phyloP scores from a whole-genome alignment of 345 rosid genomes.

The Brassica napus region DNA sequence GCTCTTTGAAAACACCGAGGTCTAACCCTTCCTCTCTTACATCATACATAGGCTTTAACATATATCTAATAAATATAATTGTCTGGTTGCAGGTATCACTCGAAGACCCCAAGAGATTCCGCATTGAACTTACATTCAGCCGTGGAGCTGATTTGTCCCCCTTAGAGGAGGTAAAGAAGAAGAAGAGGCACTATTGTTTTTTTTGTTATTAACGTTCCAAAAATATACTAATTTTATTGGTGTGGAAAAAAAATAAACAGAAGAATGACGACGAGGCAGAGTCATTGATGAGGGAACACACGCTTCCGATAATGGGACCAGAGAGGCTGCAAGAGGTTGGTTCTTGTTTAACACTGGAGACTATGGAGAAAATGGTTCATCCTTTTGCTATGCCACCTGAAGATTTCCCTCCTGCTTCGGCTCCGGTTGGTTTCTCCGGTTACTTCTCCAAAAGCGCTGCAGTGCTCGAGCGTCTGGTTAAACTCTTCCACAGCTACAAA shows the following conservation, averaged over 20 bases:
- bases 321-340: slow-evolving; percentile 96
- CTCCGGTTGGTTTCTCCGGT: slow-evolving; percentile 95
- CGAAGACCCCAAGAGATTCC: slow-evolving; percentile 91
- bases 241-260: slow-evolving; percentile 27
- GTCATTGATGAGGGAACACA: slow-evolving; percentile 90
- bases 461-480: slow-evolving; percentile 79
- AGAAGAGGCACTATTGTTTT: not conserved
- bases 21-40: slow-evolving; percentile 9
- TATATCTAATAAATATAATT: not conserved
- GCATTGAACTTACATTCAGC: slow-evolving; percentile 89
- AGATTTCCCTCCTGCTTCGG: slow-evolving; percentile 92
- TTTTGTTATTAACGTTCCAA: not conserved
- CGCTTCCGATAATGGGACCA: slow-evolving; percentile 95
- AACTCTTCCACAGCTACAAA: slow-evolving; percentile 74
- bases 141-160: slow-evolving; percentile 99
- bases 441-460: slow-evolving; percentile 93
- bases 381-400: slow-evolving; percentile 98
- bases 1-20: slow-evolving; percentile 89
- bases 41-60: not conserved
- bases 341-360: slow-evolving; percentile 82
- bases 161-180: slow-evolving; percentile 56
- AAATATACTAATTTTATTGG: not conserved
- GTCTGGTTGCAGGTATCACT: slow-evolving; percentile 50
- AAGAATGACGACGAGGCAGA: slow-evolving; percentile 69
- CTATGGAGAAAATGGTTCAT: slow-evolving; percentile 89